These are phyloP conservation scores for Yarrowia sp. DNA, from an alignment of 805 yeast species.

Conservation along the genomic window DNA sequence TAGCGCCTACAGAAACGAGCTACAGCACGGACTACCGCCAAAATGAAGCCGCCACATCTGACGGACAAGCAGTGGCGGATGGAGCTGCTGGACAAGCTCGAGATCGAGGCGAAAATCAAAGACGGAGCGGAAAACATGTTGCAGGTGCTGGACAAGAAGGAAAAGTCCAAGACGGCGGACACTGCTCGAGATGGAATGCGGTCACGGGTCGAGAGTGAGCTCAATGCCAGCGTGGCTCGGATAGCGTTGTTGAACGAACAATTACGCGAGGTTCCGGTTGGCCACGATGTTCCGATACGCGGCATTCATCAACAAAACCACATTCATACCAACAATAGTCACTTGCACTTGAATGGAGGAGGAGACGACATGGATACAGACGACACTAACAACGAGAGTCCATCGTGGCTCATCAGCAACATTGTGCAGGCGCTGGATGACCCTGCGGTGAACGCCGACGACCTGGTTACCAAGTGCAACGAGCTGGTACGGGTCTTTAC, in stretches of 20 bases:
- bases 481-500: slow-evolving; percentile 56
- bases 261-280: slow-evolving; percentile 11
- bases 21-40: background rate
- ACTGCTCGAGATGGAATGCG: slow-evolving; percentile 15
- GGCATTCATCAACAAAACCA: background rate
- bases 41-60: slow-evolving; percentile 23
- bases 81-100: slow-evolving; percentile 37
- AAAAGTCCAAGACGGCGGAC: slow-evolving; percentile 3
- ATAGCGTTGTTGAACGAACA: slow-evolving; percentile 30
- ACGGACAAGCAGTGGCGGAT: slow-evolving; percentile 26
- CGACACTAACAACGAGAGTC: slow-evolving; percentile 36
- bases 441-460: slow-evolving; percentile 48
- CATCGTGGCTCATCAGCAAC: slow-evolving; percentile 64
- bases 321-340: background rate
- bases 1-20: background rate
- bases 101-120: slow-evolving; percentile 39
- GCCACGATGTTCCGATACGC: slow-evolving; percentile 1
- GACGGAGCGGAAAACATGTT: slow-evolving; percentile 41
- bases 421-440: slow-evolving; percentile 55
- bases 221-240: slow-evolving; percentile 35
- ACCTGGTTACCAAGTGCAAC: slow-evolving; percentile 59
- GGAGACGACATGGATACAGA: slow-evolving; percentile 17
- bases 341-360: background rate
- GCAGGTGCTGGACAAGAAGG: slow-evolving; percentile 33
- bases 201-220: slow-evolving; percentile 32